phyloP scores from a whole-genome alignment of 2,329 filamentous ascomycete genomes.

The Pezicula carpinea region DNA sequence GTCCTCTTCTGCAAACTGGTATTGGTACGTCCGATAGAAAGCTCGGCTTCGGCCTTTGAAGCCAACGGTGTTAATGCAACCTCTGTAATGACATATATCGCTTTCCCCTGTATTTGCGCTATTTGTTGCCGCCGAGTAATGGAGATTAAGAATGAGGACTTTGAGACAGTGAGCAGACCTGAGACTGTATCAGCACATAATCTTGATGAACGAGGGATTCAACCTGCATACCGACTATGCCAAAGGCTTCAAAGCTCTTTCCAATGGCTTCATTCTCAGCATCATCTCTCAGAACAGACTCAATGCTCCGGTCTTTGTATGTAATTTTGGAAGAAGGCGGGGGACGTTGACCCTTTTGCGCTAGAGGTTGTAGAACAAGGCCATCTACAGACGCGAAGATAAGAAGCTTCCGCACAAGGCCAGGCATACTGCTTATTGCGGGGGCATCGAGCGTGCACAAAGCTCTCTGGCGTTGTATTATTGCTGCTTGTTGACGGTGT shows the following conservation, averaged over 20 bases:
- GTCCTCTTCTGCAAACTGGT: constrained; percentile 36
- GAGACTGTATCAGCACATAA: constrained; percentile 6
- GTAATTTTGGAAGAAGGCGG: constrained; percentile 24
- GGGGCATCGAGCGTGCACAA: constrained; percentile 11
- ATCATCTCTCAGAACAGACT: constrained; percentile 13
- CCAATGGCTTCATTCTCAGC: constrained; percentile 8
- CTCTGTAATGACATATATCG: constrained; percentile 83
- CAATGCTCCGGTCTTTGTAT: constrained; percentile 26
- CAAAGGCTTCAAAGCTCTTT: constrained; percentile 30
- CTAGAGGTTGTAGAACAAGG: constrained; percentile 28
- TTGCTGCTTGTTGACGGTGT: not conserved
- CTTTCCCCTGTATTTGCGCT: constrained; percentile 75
- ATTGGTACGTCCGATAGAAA: constrained; percentile 62
- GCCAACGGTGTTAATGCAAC: constrained; percentile 86
- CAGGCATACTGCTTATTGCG: constrained; percentile 26
- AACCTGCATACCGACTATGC: constrained; percentile 27
- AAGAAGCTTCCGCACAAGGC: constrained; percentile 28
- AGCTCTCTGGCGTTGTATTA: not conserved
- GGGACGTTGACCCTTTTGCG: constrained; percentile 23
- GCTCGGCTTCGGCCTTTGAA: constrained; percentile 68
- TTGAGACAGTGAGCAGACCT: constrained; percentile 84
- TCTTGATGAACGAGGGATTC: not conserved
- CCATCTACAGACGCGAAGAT: constrained; percentile 31
- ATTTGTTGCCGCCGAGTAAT: constrained; percentile 86
- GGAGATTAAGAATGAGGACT: constrained; percentile 76